Percentiles rank a stretch among this genome's conserved stretches.
phyloP scores from a whole-genome alignment of 2,329 filamentous ascomycete genomes.

The Ceratocystis eucalypticola region DNA sequence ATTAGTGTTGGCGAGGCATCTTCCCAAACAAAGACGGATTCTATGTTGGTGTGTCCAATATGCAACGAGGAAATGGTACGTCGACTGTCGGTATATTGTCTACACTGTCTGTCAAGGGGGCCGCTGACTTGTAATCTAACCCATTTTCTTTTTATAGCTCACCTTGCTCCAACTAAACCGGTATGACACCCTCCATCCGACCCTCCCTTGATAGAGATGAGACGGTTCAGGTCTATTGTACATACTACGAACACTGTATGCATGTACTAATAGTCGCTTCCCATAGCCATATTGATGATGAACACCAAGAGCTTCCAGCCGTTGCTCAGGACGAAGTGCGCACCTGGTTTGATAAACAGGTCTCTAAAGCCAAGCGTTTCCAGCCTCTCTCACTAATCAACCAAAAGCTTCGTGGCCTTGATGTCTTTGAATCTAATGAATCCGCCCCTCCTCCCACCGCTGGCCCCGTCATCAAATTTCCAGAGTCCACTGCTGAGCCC shows the following conservation, averaged over 20 bases:
- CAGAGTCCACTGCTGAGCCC: conserved; percentile 48
- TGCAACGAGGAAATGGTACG: conserved; percentile 94
- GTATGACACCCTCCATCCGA: conserved; percentile 26
- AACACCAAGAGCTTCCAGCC: conserved; percentile 76
- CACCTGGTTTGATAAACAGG: conserved; percentile 92
- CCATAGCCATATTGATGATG: conserved; percentile 59
- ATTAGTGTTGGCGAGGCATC: conserved; percentile 52
- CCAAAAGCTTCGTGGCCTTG: conserved; percentile 81
- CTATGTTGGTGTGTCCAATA: conserved; percentile 82
- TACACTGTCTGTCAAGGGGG: no score
- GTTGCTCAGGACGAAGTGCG: conserved; percentile 88
- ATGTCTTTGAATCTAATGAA: conserved; percentile 89
- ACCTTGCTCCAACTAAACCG: conserved; percentile 86
- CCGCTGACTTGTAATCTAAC: conserved; percentile 5
- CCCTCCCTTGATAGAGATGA: neutral
- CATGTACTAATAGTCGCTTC: neutral
- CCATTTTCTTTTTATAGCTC: conserved; percentile 40
- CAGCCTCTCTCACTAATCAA: conserved; percentile 84
- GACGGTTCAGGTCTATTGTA: no score
- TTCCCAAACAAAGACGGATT: conserved; percentile 38
- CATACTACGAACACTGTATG: neutral
- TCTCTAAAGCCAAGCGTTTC: conserved; percentile 83
- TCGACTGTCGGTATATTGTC: conserved; percentile 5
- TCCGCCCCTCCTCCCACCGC: conserved; percentile 32
- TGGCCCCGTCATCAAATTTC: conserved; percentile 26